Base-by-base conservation (phyloP, 2,329 filamentous ascomycete genomes). In the Fusarium cyanostomum region DNA sequence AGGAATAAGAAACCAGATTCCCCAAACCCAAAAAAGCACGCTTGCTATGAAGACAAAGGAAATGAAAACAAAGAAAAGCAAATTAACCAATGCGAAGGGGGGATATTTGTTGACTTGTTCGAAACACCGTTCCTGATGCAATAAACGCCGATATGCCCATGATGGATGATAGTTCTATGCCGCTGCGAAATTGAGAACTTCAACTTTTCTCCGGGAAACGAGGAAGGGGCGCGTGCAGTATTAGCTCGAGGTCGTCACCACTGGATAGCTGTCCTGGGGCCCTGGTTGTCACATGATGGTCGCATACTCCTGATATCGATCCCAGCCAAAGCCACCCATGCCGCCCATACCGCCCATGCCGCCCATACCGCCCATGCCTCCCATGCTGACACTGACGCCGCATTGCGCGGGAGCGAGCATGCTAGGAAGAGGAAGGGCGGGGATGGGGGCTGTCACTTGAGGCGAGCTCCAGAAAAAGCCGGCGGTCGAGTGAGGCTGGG, bases 251-350 rank as follows among this genome's bases (percentile, higher is more conserved):
- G 79, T 81, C 66, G 81, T 82, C 69, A 79, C 79, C 73, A 78
- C 78, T 69, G 80, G 79, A 73, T 79, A 80, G 72, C 76, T 77
- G 72, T 80, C 76, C 72, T 75, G 77, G 64, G 79, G 74, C 75
- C 78, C 73, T 86, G 83, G 79, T 86, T 86, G 83, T 91, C 91
- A 97, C 83, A 96, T 96, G 67, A 90, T 93, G 64, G 92, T 89
- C 69, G 92, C 85, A 76, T 94, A 96, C 77, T 94, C 92, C 73
- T 91, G 90, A 75, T 91, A 92, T 70, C 90, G 85, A 76, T 92
- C 92, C 92, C 92, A 97, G 70, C 91, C 92, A 75, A 96, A 96
- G 66, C 88, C 71, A 30, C 68, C 71, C 67, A 86, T 83, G 28
- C 83, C 82, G 11, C 86, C 86, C 84, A 87, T 87, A 63, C 88